Base-by-base conservation (phyloP, 257 asterid species). In the Salvia miltiorrhiza region DNA sequence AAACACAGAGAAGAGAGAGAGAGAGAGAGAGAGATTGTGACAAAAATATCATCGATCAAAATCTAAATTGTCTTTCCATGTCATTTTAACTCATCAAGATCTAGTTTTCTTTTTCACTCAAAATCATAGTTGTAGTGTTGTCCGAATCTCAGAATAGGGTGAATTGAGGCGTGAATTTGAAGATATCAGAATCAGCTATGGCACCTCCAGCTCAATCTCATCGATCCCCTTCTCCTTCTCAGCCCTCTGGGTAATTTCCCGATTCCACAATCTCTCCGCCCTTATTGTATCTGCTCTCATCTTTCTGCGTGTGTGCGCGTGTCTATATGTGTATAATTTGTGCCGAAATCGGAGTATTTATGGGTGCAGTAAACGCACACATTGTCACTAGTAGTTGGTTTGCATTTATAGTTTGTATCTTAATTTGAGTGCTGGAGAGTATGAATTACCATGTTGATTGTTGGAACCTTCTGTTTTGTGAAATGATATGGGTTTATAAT, bases 221-320 rank as follows among this genome's bases (percentile, higher is more conserved):
- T 33, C 88, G 97, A 84, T 86, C 93, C 48, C 80, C 93, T 73
- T 94, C 99, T 49, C 97, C 99, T 61, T 94, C 99, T 78, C 99
- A 94, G 81, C 99, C 99, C 7, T 94, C 99, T 21, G 99, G 99
- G 99, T 94, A 78, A 32, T 56, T 20, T 55, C 28, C 54, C 37
- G 24, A 50, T 78, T 55, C 54, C 61, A 7, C 5, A 37, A 41
- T 33, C 20, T 64, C 33, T 54, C 32, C 30, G 0, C 28, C 44
- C 50, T 45, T 0, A 43, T 4, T 68, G 6, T 23, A 9, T 40
- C 1, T 35, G 28, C 4, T 59, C 37, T 12, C 37, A 35, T 35
- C 24, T 1, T 0, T 57, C 2, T 54, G 5, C 6, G 0, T 50
- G 30, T 26, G 41, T 72, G 2, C 13, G 50, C 54, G 63, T 59